Base-by-base conservation (phyloP, 305 asterid species). In the Withania somnifera region DNA sequence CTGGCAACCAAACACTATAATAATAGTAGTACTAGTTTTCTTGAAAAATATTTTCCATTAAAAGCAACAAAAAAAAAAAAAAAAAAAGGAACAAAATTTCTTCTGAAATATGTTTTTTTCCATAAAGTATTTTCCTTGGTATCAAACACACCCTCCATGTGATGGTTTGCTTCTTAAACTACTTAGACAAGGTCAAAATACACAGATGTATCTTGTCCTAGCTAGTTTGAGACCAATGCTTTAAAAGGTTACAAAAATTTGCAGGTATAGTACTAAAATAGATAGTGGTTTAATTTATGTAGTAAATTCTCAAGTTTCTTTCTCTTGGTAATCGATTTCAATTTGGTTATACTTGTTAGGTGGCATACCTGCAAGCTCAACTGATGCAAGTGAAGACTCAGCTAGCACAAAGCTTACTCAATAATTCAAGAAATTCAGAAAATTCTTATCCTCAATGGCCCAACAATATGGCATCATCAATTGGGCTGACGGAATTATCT, bases 281-380 rank as follows among this genome's bases (percentile, higher is more conserved):
- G 69, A 26, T 26, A 13, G 20, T 26, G n/a, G 11, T 2, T 11
- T n/a, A n/a, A n/a, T 28, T 26, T 14, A 4, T 5, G 10, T 60
- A 26, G n/a, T 58, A 24, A 26, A 11, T 26, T 26, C 11, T 28
- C 20, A 58, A 58, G 67, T 8, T 24, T 24, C 11, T 3, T 15
- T 2, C 6, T 63, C 7, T 14, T 42, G 22, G 15, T 71, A 45
- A 13, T 7, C 45, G 40, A 45, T 45, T 24, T 42, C 4, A 14
- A 3, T 73, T 73, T 73, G 22, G 24, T 15, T 24, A 73, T 15
- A 26, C 47, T 71, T 47, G 67, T 63, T 88, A 90, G 96, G 96
- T 89, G 42, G 90, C 91, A 79, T 86, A 84, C 81, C 64, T 92
- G 77, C 92, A 92, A 87, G 91, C 92, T 61, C 94, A 92, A 66